These are phyloP conservation scores for Azolla pinnata DNA, from an alignment of 75 land plant genomes.

Conservation along the genomic window DNA sequence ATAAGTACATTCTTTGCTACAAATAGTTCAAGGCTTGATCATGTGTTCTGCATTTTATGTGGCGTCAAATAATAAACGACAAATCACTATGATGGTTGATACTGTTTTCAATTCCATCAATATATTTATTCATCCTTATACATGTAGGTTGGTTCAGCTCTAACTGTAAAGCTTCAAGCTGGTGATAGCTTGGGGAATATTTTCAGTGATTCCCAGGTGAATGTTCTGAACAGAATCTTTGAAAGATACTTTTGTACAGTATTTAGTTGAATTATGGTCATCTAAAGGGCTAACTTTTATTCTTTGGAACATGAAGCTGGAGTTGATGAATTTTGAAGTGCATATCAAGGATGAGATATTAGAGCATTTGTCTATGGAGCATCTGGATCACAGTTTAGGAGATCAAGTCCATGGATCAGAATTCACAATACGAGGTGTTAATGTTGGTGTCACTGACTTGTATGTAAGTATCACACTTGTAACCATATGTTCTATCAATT, in stretches of 20 bases:
- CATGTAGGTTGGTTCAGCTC: slow-evolving; percentile 50
- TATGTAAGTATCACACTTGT: slow-evolving; percentile 50
- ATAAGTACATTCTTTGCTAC: not conserved
- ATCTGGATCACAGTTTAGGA: slow-evolving; percentile 10
- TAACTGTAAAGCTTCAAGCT: slow-evolving; percentile 46
- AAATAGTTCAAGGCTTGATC: not conserved
- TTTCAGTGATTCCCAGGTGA: slow-evolving; percentile 78
- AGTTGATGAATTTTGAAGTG: slow-evolving; percentile 63
- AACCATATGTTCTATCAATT: too few species aligned
- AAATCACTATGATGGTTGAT: too few species aligned
- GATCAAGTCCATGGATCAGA: slow-evolving; percentile 17
- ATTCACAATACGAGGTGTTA: slow-evolving; percentile 46
- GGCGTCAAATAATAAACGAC: too few species aligned
- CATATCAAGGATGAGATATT: slow-evolving; percentile 66
- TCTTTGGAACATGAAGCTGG: slow-evolving; percentile 32
- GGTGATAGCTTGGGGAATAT: slow-evolving; percentile 51
- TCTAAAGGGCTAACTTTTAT: not conserved
- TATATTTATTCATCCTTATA: too few species aligned
- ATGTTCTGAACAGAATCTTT: not conserved
- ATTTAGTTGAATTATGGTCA: not conserved
- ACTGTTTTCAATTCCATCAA: too few species aligned
- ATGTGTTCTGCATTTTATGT: not conserved
- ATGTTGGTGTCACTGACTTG: slow-evolving; percentile 63
- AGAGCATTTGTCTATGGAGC: slow-evolving; percentile 33
- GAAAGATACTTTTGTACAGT: not conserved